Evolutionary conservation across 768 basidiomycete species (phyloP).

Genomic region (Pisolithus albus): DNA sequence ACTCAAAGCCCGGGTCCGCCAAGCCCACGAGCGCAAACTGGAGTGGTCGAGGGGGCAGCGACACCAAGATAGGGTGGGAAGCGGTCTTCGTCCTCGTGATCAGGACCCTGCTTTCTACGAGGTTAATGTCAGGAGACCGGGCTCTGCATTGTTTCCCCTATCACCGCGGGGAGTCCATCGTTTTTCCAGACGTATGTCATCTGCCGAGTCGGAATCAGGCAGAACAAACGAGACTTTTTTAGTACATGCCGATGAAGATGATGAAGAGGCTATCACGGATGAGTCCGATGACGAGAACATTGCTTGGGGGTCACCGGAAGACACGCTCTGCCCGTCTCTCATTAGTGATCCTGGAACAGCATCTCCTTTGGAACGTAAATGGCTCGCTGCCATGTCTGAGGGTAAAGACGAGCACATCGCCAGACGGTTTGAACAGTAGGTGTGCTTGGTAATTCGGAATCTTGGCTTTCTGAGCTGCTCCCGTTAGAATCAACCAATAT

Average conservation of each 20-base stretch:
- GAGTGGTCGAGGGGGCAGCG: constrained; percentile 20
- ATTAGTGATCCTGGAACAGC: constrained; percentile 81
- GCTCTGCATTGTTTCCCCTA: constrained; percentile 44
- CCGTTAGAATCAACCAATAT: constrained; percentile 75
- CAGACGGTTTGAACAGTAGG: constrained; percentile 74
- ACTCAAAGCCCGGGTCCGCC: constrained; percentile 66
- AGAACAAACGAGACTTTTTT: constrained; percentile 33
- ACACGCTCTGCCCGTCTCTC: constrained; percentile 51
- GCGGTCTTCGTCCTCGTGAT: constrained; percentile 11
- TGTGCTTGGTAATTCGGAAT: constrained; percentile 4
- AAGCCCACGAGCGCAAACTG: constrained; percentile 32
- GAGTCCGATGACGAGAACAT: constrained; percentile 42
- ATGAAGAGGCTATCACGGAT: constrained; percentile 26
- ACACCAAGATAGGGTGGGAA: constrained; percentile 17
- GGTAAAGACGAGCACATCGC: constrained; percentile 66
- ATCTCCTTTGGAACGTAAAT: constrained; percentile 68
- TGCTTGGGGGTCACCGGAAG: constrained; percentile 45
- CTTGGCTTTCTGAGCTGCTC: not conserved
- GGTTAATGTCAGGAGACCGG: constrained; percentile 6
- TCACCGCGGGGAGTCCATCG: constrained; percentile 49
- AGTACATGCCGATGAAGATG: constrained; percentile 27
- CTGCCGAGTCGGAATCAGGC: constrained; percentile 39
- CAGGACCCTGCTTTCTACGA: constrained; percentile 8
- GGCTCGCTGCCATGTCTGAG: constrained; percentile 88
- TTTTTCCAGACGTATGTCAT: constrained; percentile 39